These are phyloP conservation scores for Zychaea mexicana DNA, from an alignment of 371 early-diverging fungal species.

Conservation along the genomic window DNA sequence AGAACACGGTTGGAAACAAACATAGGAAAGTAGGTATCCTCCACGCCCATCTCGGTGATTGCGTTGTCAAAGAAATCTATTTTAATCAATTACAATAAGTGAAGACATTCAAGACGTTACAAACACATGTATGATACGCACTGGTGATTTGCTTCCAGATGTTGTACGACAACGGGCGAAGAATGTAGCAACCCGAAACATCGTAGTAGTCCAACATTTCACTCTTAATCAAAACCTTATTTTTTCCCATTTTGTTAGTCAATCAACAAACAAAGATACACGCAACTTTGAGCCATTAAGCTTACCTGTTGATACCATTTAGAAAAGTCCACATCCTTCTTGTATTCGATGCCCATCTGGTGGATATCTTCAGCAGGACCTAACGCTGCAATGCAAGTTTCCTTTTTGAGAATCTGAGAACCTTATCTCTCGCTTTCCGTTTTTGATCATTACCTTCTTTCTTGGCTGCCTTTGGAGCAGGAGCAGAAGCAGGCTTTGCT, in stretches of 20 bases:
- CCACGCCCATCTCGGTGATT: slow-evolving; percentile 95
- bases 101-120: background rate
- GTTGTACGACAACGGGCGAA: slow-evolving; percentile 97
- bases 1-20: slow-evolving; percentile 93
- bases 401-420: background rate
- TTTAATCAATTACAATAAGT: background rate
- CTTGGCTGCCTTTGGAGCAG: slow-evolving; percentile 19
- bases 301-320: slow-evolving; percentile 93
- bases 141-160: slow-evolving; percentile 98
- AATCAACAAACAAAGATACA: background rate
- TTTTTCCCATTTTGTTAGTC: background rate
- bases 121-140: slow-evolving; percentile 29
- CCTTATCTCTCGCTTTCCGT: background rate
- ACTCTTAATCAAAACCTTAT: slow-evolving; percentile 82
- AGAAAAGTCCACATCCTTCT: slow-evolving; percentile 94
- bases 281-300: background rate
- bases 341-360: slow-evolving; percentile 91
- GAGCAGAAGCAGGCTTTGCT: slow-evolving; percentile 33
- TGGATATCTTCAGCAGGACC: slow-evolving; percentile 49
- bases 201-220: slow-evolving; percentile 99
- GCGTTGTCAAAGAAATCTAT: slow-evolving; percentile 88
- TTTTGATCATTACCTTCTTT: slow-evolving; percentile 38
- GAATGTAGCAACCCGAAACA: slow-evolving; percentile 99
- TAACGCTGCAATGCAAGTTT: slow-evolving; percentile 5
- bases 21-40: slow-evolving; percentile 99